Conservation (phyloP, 108 stramenopile species). For the Seminavis robusta region DNA sequence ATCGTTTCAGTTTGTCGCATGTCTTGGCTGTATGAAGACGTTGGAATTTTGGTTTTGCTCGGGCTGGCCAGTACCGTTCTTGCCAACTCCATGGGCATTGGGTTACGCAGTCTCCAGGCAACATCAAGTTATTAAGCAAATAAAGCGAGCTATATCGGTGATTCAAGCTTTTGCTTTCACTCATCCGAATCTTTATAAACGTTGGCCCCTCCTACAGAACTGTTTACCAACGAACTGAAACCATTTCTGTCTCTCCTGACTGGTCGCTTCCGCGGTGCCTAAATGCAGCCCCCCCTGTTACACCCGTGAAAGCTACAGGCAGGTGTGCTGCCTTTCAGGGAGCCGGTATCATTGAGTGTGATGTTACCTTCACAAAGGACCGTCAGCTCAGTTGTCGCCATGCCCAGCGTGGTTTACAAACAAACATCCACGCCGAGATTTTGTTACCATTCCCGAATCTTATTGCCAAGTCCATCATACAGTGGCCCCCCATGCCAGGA, state of each 20-base stretch:
- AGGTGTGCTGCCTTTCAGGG: conserved; percentile 47
- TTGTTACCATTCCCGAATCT: conserved; percentile 34
- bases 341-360: conserved; percentile 77
- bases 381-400: conserved; percentile 66
- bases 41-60: conserved; percentile 64
- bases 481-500: conserved; percentile 39
- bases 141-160: too few species aligned
- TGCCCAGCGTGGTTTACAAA: conserved; percentile 73
- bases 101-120: too few species aligned
- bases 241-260: too few species aligned
- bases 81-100: conserved; percentile 74
- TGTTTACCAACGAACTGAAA: too few species aligned
- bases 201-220: too few species aligned
- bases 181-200: too few species aligned
- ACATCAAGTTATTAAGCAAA: too few species aligned
- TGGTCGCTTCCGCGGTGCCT: too few species aligned
- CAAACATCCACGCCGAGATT: conserved; percentile 61
- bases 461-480: conserved; percentile 66
- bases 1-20: conserved; percentile 40
- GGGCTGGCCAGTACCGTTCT: conserved; percentile 62
- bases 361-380: conserved; percentile 79
- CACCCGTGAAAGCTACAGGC: too few species aligned
- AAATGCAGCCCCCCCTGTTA: too few species aligned
- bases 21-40: conserved; percentile 43
- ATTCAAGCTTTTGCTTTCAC: too few species aligned